These are phyloP conservation scores for Obelidium mucronatum DNA, from an alignment of 192 early-diverging fungal genomes.

Conservation along the genomic window DNA sequence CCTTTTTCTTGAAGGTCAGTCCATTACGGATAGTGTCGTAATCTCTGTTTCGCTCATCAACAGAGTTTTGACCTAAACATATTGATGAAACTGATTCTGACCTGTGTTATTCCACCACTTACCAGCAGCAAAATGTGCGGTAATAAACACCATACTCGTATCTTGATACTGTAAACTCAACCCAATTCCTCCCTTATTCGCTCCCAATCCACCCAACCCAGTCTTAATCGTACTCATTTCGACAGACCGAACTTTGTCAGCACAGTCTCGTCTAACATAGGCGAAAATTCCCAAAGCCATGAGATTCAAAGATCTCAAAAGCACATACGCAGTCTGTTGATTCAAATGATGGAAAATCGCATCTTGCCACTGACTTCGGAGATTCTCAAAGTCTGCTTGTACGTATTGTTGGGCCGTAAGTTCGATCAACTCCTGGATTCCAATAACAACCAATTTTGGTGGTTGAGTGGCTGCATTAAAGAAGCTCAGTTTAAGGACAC, in stretches of 20 bases:
- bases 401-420: constrained; percentile 72
- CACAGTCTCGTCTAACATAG: constrained; percentile 76
- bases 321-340: constrained; percentile 64
- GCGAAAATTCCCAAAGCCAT: constrained; percentile 91
- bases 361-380: constrained; percentile 51
- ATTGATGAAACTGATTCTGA: constrained; percentile 24
- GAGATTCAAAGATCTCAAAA: constrained; percentile 85
- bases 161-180: constrained; percentile 87
- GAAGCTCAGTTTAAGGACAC: no score
- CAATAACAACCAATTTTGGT: constrained; percentile 87
- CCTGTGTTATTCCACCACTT: no score
- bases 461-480: constrained; percentile 4
- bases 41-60: constrained; percentile 44
- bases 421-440: constrained; percentile 98
- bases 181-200: constrained; percentile 97
- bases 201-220: constrained; percentile 93
- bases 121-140: constrained; percentile 94
- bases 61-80: constrained; percentile 62
- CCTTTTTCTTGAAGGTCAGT: constrained; percentile 75
- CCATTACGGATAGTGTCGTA: constrained; percentile 23
- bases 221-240: constrained; percentile 91
- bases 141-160: constrained; percentile 88
- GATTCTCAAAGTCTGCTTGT: constrained; percentile 51
- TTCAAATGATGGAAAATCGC: constrained; percentile 40
- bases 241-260: constrained; percentile 78